phyloP scores from a whole-genome alignment of 2,329 filamentous ascomycete genomes.

The Ustilaginoidea virens region DNA sequence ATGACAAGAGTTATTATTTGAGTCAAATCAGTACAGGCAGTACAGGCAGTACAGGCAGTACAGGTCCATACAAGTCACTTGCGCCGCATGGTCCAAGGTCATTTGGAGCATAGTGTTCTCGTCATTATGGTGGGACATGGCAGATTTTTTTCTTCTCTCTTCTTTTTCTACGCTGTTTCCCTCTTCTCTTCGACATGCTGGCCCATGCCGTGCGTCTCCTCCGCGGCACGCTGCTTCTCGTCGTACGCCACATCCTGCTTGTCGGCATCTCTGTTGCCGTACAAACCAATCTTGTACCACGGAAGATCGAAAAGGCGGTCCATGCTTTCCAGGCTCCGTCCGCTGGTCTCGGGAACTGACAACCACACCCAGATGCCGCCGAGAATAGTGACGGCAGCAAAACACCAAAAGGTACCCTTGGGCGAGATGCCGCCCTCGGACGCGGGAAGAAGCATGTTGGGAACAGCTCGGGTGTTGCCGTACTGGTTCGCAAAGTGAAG shows the following conservation, averaged over 20 bases:
- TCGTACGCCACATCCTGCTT: conserved; percentile 24
- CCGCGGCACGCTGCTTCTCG: conserved; percentile 27
- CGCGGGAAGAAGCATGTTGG: conserved; percentile 49
- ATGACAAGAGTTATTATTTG: too few relatives aligned
- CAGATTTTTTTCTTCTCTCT: neutral
- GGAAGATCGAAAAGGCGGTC: conserved; percentile 56
- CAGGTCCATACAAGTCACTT: too few relatives aligned
- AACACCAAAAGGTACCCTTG: conserved; percentile 65
- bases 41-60: too few relatives aligned
- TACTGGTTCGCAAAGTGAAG: conserved; percentile 70
- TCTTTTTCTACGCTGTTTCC: neutral
- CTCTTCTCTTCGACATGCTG: conserved; percentile 21
- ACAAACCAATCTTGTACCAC: conserved; percentile 57
- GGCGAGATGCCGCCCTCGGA: conserved; percentile 32
- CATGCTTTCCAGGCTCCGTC: conserved; percentile 52
- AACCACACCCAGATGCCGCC: conserved; percentile 58
- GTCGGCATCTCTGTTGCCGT: conserved; percentile 37
- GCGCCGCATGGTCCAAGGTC: too few relatives aligned
- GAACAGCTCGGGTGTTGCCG: conserved; percentile 60
- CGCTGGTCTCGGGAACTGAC: conserved; percentile 57
- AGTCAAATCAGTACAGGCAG: too few relatives aligned
- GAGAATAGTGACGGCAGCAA: conserved; percentile 49
- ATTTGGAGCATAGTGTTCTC: too few relatives aligned
- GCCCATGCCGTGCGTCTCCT: conserved; percentile 14
- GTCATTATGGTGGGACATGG: too few relatives aligned